Evolutionary conservation across 495 filamentous ascomycete genomes (phyloP), one percentile per base, ranked within the genome.

Genomic region (Podospora australis): DNA sequence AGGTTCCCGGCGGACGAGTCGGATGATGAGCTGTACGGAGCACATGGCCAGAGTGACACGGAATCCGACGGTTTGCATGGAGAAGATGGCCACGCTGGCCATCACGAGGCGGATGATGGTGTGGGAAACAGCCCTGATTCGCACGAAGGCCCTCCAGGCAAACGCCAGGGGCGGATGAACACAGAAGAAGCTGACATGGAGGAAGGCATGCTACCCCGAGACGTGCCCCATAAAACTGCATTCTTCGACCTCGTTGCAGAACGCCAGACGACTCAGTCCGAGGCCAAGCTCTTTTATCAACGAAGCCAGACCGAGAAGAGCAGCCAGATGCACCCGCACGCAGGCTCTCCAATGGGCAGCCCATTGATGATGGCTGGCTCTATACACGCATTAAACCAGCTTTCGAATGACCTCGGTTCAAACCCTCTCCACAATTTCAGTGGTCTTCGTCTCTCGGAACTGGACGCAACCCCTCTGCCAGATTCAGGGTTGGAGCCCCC

Each of bases 281-380:
- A 98, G 58, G 87, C 91, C 28, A 96, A 92, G 63, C 75, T 96
- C 23, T 90, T 96, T 71, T 98, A 95, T 66, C 92, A 95, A 60
- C 78, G 88, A 49, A 89, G 88, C 66, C 86, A 90, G 65, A 69
- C 82, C 17, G 79, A 83, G 30, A 68, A 53, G 62, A 65, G 34
- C 55, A 68, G 66, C 66, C 53, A 77, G 62, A 55, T 75, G 67
- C 57, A 69, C 60, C 50, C 70, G 49, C 70, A 75, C 54, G 50
- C 49, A 29, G 14, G 14, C 32, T 69, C 73, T 8, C 66, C 70
- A 25, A 66, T 69, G 49, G 68, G 67, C 23, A 79, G 78, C 59
- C 77, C 81, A 22, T 41, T 79, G 46, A 58, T 78, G 20, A 55
- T 68, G 16, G 46, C 63, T 6, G 54, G 48, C 17, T 52, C 60